Base-by-base conservation (phyloP, 768 basidiomycete species). In the Fomitopsis serialis region DNA sequence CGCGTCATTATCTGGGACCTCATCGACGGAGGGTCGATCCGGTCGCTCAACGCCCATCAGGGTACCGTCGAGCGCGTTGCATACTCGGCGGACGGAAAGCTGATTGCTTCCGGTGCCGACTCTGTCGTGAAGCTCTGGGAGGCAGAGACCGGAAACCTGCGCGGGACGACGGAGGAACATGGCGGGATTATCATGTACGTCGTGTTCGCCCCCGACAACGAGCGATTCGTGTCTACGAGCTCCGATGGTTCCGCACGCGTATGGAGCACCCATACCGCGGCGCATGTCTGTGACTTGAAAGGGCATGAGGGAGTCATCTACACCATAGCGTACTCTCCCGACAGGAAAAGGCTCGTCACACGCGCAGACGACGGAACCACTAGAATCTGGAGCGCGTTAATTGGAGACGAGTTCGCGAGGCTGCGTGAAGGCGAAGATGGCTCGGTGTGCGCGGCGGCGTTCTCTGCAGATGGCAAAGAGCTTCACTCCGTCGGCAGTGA, bases 51-150 rank as follows among this genome's bases (percentile, higher is more conserved):
- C 34, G 62, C 55, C 10, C 61, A 65, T 47, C 29, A 9, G 12
- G 54, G 50, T 36, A 43, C 40, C 11, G 53, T 63, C 44, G 73
- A 70, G 8, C 69, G 67, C 47, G 72, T 77, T 55, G 59, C 67
- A 13, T 59, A 58, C 50, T 61, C 60, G 21, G 40, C 55, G 7
- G 51, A 58, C 42, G 57, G 59, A n/a, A 27, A 27, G 3, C 49
- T 42, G 22, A 44, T 62, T 29, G 54, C 53, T 5, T 58, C 60
- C n/a, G 52, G 36, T 0, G 50, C 60, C 34, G 66, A 70, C 54
- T 32, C 49, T 32, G 58, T 61, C 4, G 46, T 61, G 19, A 54
- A 59, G 4, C 51, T 70, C 0, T 68, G 66, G 67, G 54, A 58
- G 34, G 46, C 47, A 13, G 58, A 57, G 22, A 61, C 59, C 10